phyloP scores from a whole-genome alignment of 139 green algal genomes.

The Zygnema cylindricum region DNA sequence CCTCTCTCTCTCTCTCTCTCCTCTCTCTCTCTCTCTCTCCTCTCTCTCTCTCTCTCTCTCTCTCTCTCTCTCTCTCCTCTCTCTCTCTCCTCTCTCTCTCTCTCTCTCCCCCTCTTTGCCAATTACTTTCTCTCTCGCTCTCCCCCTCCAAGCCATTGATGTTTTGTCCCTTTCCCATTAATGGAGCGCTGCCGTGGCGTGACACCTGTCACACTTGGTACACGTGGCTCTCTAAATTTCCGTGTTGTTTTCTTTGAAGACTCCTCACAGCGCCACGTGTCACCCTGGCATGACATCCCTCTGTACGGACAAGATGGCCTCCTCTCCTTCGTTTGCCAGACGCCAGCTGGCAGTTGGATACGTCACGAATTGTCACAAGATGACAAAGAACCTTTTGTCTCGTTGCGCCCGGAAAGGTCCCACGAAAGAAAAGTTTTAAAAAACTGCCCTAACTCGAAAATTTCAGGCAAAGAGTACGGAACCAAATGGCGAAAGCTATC shows the following conservation, averaged over 20 bases:
- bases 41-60: not conserved
- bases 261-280: not conserved
- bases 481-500: no score
- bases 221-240: not conserved
- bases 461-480: not conserved
- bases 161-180: not conserved
- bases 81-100: not conserved
- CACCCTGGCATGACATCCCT: slow-evolving; percentile 44
- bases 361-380: slow-evolving; percentile 11
- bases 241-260: not conserved
- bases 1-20: not conserved
- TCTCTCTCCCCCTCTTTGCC: not conserved
- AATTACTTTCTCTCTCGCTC: not conserved
- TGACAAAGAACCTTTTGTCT: not conserved
- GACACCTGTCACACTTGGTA: not conserved
- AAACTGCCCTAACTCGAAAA: not conserved
- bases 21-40: not conserved
- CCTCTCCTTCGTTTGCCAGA: slow-evolving; percentile 45
- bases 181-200: not conserved
- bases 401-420: not conserved
- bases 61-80: not conserved
- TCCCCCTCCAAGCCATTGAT: not conserved
- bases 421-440: not conserved
- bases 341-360: slow-evolving; percentile 14
- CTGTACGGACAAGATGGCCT: not conserved